Percentiles rank a stretch among this genome's conserved stretches.
These are phyloP conservation scores for Aspergillus coremiiformis DNA, from an alignment of 495 filamentous ascomycete species.

Conservation along the genomic window DNA sequence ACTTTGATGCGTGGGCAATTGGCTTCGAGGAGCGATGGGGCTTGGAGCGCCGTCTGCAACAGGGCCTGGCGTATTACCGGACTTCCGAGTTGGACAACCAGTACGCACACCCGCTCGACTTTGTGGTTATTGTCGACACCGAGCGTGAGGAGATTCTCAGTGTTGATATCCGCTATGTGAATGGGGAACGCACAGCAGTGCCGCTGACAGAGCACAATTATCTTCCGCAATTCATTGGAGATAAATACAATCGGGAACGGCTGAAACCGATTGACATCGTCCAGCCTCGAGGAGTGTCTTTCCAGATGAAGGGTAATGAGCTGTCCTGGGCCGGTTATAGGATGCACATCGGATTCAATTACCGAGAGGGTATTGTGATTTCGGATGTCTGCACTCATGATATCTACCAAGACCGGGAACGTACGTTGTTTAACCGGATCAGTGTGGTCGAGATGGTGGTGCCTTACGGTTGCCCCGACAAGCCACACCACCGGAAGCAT, in stretches of 20 bases:
- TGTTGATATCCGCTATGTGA: slow-evolving; percentile 83
- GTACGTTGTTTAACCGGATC: slow-evolving; percentile 59
- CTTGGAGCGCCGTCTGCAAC: slow-evolving; percentile 31
- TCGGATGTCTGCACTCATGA: slow-evolving; percentile 47
- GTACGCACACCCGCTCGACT: slow-evolving; percentile 35
- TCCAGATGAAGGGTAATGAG: slow-evolving; percentile 33
- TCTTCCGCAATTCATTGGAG: slow-evolving; percentile 35
- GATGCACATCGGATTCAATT: slow-evolving; percentile 61
- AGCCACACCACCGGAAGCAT: slow-evolving; percentile 61
- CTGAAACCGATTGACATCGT: slow-evolving; percentile 36
- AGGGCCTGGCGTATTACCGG: slow-evolving; percentile 36
- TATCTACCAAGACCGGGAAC: slow-evolving; percentile 53
- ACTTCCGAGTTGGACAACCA: slow-evolving; percentile 43
- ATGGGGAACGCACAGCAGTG: slow-evolving; percentile 51
- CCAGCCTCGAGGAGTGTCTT: slow-evolving; percentile 35
- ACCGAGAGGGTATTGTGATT: slow-evolving; percentile 60
- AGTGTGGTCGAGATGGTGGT: slow-evolving; percentile 74
- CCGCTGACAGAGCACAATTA: slow-evolving; percentile 48
- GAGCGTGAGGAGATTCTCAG: slow-evolving; percentile 91
- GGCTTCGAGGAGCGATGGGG: slow-evolving; percentile 36
- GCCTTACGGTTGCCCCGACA: slow-evolving; percentile 52
- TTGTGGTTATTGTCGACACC: slow-evolving; percentile 43
- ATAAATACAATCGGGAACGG: slow-evolving; percentile 29
- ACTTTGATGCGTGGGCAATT: slow-evolving; percentile 54
- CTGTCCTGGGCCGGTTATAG: slow-evolving; percentile 34